Conservation (phyloP, 2,329 filamentous ascomycete species). For the Ophiobolus disseminans region DNA sequence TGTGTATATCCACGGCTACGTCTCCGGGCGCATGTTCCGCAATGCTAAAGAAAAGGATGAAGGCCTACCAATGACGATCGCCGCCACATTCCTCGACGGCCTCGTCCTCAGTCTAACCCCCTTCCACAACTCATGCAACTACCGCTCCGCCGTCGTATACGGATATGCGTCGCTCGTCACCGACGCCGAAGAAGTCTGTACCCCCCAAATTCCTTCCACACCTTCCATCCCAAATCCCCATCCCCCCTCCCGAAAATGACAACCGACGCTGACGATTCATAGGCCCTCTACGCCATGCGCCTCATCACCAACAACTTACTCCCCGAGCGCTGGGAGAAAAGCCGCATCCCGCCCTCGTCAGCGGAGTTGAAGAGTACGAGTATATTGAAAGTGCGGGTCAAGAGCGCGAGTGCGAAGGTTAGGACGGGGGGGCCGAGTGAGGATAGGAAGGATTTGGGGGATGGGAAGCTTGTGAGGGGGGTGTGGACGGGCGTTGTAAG, state of each 20-base stretch:
- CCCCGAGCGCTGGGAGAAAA: constrained; percentile 39
- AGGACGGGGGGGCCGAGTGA: constrained; percentile 43
- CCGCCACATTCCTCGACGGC: constrained; percentile 42
- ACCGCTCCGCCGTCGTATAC: constrained; percentile 40
- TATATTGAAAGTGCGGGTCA: constrained; percentile 36
- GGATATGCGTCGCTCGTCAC: constrained; percentile 39
- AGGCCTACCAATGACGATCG: constrained; percentile 37
- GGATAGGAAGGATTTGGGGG: constrained; percentile 41
- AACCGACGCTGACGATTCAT: not conserved
- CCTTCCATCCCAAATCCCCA: not conserved
- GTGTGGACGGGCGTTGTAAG: constrained; percentile 43
- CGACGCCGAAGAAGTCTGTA: constrained; percentile 25
- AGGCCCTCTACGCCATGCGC: constrained; percentile 37
- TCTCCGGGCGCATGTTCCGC: constrained; percentile 67
- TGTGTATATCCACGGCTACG: constrained; percentile 47
- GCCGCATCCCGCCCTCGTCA: constrained; percentile 35
- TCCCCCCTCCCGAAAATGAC: not conserved
- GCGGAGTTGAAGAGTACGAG: constrained; percentile 40
- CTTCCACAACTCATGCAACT: constrained; percentile 48
- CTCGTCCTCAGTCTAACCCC: constrained; percentile 44
- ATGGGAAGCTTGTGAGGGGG: constrained; percentile 26
- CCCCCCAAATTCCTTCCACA: too few species aligned
- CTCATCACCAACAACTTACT: constrained; percentile 45
- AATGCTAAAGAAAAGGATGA: constrained; percentile 30
- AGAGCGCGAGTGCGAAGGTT: constrained; percentile 43